phyloP scores from a whole-genome alignment of 441 rosid species.

The Pelargonium cotyledonis region DNA sequence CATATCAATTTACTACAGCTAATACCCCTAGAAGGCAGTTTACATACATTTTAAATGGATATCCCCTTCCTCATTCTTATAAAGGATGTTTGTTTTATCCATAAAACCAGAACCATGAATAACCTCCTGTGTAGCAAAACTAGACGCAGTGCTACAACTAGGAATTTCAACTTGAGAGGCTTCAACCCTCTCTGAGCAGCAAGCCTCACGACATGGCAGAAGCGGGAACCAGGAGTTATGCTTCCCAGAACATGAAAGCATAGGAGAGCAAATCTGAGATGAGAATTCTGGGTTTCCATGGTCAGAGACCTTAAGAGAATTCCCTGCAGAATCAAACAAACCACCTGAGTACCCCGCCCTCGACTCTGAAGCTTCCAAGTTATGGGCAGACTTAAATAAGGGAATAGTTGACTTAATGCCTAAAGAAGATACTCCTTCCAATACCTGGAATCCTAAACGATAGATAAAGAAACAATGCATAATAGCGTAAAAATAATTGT shows the following conservation, averaged over 20 bases:
- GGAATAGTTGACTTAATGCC: constrained; percentile 18
- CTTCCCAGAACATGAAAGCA: constrained; percentile 41
- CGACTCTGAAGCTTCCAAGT: constrained; percentile 26
- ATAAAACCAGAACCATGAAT: constrained; percentile 27
- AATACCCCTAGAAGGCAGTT: background rate
- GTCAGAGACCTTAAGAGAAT: constrained; percentile 8
- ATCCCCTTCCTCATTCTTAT: constrained; percentile 21
- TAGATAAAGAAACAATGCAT: constrained; percentile 20
- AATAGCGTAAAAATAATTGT: background rate
- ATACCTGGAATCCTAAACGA: constrained; percentile 34
- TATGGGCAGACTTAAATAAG: constrained; percentile 18
- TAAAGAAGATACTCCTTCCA: constrained; percentile 20
- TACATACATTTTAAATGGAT: constrained; percentile 32
- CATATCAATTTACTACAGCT: constrained; percentile 12
- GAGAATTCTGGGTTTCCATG: constrained; percentile 27
- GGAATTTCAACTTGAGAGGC: constrained; percentile 37
- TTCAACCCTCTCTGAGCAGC: constrained; percentile 28
- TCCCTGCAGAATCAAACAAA: constrained; percentile 24
- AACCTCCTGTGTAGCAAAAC: constrained; percentile 34
- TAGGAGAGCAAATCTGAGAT: constrained; percentile 26
- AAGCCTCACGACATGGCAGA: constrained; percentile 23
- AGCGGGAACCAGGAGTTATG: constrained; percentile 33
- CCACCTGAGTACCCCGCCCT: constrained; percentile 21
- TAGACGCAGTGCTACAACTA: constrained; percentile 39
- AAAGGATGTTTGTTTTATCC: constrained; percentile 27